Evolutionary conservation across 1,284 basidiomycete species (phyloP), one percentile per base, ranked within the genome.

Genomic region (Quambalaria eucalypti): DNA sequence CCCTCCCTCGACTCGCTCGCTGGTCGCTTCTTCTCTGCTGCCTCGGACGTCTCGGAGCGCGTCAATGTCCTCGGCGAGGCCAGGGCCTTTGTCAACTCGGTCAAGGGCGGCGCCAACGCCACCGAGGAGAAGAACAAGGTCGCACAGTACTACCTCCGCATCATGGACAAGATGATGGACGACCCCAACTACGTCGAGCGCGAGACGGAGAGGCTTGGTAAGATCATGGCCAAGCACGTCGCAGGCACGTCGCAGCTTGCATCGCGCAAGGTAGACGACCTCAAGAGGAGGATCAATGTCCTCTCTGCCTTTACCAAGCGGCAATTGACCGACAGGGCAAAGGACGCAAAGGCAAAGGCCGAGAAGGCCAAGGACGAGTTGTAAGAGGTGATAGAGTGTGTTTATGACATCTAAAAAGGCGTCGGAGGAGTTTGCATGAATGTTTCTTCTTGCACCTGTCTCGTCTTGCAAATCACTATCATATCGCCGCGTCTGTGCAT

Each of bases 201-300:
- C 80, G 93, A 98, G 79, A 79, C 83, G 46, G 84, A 83, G 69
- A 83, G 93, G 85, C 59, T 78, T 23, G 60, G 48, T 51, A 74
- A 69, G 61, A 85, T 90, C 68, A 80, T 91, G 56, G 78, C 80
- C 72, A 90, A 89, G 79, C 82, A 84, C 55, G 84, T 66, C 2
- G 54, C 64, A 19, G 71, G 70, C 26, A 58, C 60, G 6, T 58
- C 57, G 44, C 53, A 81, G 33, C 79, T 96, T 39, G 81, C 86
- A 4, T 80, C 82, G 0, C 77, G 81, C 51, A 96, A 97, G 79
- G 79, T 92, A 44, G 93, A 98, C 76, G 90, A 97, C 79, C 84
- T 97, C 69, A 55, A 90, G 78, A 83, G 87, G 76, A 93, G 92
- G 80, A 81, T 82, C 51, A 97, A 97, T 79, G 83, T 95, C 64